These are phyloP conservation scores for Nemania sp. DNA, from an alignment of 2,329 filamentous ascomycete species.

Conservation along the genomic window DNA sequence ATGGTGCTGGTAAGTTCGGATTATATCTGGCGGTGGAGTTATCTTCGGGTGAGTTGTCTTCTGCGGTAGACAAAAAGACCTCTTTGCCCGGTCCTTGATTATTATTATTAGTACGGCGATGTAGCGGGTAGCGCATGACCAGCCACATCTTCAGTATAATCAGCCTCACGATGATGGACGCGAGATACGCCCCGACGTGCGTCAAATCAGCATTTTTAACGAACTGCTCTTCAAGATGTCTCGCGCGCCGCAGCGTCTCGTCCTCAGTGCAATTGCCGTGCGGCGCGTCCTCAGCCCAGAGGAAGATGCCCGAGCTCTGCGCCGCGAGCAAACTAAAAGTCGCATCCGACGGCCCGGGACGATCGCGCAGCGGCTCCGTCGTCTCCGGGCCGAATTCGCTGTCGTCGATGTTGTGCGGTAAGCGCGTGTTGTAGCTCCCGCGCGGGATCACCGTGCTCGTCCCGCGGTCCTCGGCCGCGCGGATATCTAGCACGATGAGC, in stretches of 20 bases:
- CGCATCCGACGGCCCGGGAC: conserved; percentile 45
- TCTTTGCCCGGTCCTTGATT: too few species aligned
- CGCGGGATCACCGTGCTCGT: conserved; percentile 48
- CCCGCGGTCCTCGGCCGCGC: conserved; percentile 58
- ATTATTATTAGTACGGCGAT: conserved; percentile 23
- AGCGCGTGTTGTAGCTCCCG: conserved; percentile 49
- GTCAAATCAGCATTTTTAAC: conserved; percentile 41
- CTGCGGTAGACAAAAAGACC: too few species aligned
- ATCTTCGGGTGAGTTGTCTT: too few species aligned
- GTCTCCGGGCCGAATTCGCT: conserved; percentile 50
- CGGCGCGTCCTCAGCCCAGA: conserved; percentile 43
- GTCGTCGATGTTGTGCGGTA: conserved; percentile 59
- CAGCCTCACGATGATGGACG: conserved; percentile 46
- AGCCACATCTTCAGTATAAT: conserved; percentile 53
- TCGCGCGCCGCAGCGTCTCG: conserved; percentile 46
- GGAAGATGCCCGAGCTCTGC: conserved; percentile 46
- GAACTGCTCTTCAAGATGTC: conserved; percentile 45
- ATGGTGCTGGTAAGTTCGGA: too few species aligned
- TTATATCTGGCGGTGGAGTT: too few species aligned
- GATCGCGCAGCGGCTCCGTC: conserved; percentile 39
- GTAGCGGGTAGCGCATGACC: conserved; percentile 49
- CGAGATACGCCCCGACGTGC: conserved; percentile 43
- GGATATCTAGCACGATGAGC: conserved; percentile 62
- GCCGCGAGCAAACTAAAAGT: conserved; percentile 47
- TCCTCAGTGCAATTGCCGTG: conserved; percentile 40